Evolutionary conservation across 805 yeast species (phyloP).

Genomic region (Tetrapisispora arboricola): DNA sequence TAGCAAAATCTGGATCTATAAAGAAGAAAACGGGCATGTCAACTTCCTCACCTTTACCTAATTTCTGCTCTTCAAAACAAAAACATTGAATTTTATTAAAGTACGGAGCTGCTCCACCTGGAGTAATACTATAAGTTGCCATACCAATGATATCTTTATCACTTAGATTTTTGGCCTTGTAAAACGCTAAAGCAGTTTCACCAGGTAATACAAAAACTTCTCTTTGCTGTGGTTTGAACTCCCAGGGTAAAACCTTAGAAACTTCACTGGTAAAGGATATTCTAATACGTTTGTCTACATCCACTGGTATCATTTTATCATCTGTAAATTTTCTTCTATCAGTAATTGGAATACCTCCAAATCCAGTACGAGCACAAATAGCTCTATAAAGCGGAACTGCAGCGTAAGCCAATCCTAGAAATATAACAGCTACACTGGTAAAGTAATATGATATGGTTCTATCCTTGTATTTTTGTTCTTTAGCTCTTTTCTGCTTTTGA

Average conservation of each 20-base stretch:
- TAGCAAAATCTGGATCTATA: conserved; percentile 90
- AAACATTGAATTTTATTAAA: conserved; percentile 96
- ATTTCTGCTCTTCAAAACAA: conserved; percentile 93
- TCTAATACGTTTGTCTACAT: conserved; percentile 67
- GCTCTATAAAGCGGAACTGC: conserved; percentile 91
- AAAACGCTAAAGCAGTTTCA: conserved; percentile 93
- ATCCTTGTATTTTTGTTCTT: conserved; percentile 30
- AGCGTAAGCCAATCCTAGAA: conserved; percentile 71
- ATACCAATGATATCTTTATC: conserved; percentile 91
- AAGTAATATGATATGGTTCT: conserved; percentile 56
- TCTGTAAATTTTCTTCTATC: conserved; percentile 71
- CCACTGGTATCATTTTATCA: conserved; percentile 81
- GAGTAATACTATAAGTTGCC: conserved; percentile 96
- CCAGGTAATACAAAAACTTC: conserved; percentile 93
- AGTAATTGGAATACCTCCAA: conserved; percentile 91
- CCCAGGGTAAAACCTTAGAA: conserved; percentile 88
- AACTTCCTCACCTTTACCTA: conserved; percentile 92
- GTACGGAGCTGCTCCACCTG: conserved; percentile 93
- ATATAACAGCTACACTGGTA: conserved; percentile 55
- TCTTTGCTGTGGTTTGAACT: conserved; percentile 84
- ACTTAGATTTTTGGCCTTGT: conserved; percentile 78
- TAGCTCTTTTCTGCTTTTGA: conserved; percentile 13
- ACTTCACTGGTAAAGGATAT: conserved; percentile 90
- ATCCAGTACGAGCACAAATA: conserved; percentile 89
- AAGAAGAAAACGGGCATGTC: conserved; percentile 98